A percentile compares a stretch with the other conserved stretches of the same genome.
phyloP scores from a whole-genome alignment of 1,284 basidiomycete genomes.

The Ustilago loliicola region DNA sequence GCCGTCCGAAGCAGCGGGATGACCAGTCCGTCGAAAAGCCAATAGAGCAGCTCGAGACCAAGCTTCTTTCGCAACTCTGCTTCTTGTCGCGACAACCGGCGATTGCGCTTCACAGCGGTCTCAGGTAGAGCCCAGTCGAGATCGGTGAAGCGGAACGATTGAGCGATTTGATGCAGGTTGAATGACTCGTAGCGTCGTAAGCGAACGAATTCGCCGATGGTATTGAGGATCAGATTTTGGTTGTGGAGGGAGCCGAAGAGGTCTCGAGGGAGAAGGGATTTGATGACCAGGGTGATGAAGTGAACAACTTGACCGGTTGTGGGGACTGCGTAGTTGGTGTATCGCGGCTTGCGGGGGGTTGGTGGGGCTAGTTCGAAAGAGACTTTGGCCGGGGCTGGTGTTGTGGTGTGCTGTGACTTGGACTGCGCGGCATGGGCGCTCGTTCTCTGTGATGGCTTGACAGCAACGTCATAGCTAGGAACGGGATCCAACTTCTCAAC shows the following conservation, averaged over 20 bases:
- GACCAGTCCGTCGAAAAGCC: conserved; percentile 91
- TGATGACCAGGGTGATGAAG: conserved; percentile 74
- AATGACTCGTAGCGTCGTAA: conserved; percentile 84
- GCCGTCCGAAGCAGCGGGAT: conserved; percentile 86
- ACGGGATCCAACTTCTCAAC: conserved; percentile 21
- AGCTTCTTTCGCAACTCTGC: conserved; percentile 81
- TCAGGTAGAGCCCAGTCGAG: conserved; percentile 83
- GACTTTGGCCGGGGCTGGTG: not conserved
- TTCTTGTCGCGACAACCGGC: conserved; percentile 76
- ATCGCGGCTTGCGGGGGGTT: conserved; percentile 77
- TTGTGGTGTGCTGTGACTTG: not conserved
- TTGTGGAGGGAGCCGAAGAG: conserved; percentile 86
- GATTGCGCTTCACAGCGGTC: not conserved
- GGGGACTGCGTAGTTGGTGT: conserved; percentile 81
- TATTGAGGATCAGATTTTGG: conserved; percentile 77
- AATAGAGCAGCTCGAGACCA: conserved; percentile 86
- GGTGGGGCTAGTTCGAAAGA: conserved; percentile 15
- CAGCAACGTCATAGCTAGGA: conserved; percentile 4
- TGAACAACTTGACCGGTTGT: conserved; percentile 75
- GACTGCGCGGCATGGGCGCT: not conserved
- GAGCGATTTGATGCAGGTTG: conserved; percentile 83
- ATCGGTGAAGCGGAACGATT: conserved; percentile 81
- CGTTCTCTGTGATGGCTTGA: conserved; percentile 1
- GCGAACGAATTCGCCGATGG: conserved; percentile 79
- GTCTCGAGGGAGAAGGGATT: conserved; percentile 79